Base-by-base conservation (phyloP, 768 basidiomycete species). In the Fomitopsis serialis region DNA sequence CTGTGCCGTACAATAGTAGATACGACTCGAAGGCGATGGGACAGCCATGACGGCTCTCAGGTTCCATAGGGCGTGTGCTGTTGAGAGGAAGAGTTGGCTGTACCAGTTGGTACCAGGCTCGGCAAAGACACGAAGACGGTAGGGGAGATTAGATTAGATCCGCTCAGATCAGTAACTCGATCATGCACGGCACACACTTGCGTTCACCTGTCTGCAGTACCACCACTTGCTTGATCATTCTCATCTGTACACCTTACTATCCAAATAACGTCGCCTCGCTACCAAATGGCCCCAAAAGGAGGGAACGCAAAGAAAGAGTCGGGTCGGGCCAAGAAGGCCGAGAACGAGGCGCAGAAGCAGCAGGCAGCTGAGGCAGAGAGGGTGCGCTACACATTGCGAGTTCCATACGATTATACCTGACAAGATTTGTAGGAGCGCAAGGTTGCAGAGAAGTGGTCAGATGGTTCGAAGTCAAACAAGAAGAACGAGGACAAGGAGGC, bases 261-360 rank as follows among this genome's bases (percentile, higher is more conserved):
- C 19, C 9, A 17, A 45, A 24, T 12, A n/a, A 27, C 25, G 7
- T 40, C 25, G 36, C 27, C 10, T 21, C n/a, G 24, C 13, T 2
- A 45, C 6, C 6, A 6, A 27, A 94, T 95, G 94, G 71, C 94
- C 45, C 93, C 94, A 1, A 92, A 91, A 69, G 89, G 85, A 57
- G 82, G 78, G 61, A 96, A 93, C 75, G 76, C 90, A 53, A 97
- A 96, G 84, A 96, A 96, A 68, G 94, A 96, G 69, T 71, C 82
- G 42, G 93, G 94, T 3, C 72, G 89, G 50, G 87, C 93, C 0
- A 94, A 92, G 72, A 97, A 97, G 68, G 90, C 90, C 23, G 89
- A 94, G 65, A 94, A 92, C 65, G 90, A 92, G 65, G 75, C 80
- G 9, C 91, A 87, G 76, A 94, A 93, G 70, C 78, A 80, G 56